These are phyloP conservation scores for Phlebiopsis gigantea DNA, from an alignment of 768 basidiomycete species.

Conservation along the genomic window DNA sequence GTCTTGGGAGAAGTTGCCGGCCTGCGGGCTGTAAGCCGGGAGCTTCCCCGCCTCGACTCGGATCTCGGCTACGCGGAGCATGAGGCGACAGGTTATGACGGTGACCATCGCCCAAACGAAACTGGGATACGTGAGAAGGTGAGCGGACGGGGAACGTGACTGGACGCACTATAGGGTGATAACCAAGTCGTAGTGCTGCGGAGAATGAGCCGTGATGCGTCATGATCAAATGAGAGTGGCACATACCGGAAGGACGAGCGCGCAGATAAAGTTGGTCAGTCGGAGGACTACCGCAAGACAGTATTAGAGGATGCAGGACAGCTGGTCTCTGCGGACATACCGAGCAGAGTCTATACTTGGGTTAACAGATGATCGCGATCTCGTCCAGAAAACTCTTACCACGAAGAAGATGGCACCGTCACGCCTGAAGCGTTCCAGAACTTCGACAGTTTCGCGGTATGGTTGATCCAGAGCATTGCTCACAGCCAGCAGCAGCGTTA, in stretches of 20 bases:
- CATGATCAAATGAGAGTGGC: too few species aligned
- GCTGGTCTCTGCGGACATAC: background rate
- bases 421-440: background rate
- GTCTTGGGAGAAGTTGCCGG: background rate
- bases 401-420: slow-evolving; percentile 12
- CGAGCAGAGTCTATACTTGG: background rate
- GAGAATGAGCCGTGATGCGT: too few species aligned
- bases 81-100: slow-evolving; percentile 2
- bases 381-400: background rate
- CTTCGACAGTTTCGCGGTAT: background rate
- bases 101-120: slow-evolving; percentile 5
- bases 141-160: background rate
- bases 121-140: background rate
- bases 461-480: slow-evolving; percentile 9
- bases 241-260: slow-evolving; percentile 5
- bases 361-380: background rate
- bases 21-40: background rate
- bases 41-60: background rate
- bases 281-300: background rate
- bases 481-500: background rate
- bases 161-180: background rate
- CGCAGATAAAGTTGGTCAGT: slow-evolving; percentile 1
- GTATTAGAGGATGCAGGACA: background rate
- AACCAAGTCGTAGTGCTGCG: background rate
- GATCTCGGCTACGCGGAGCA: slow-evolving; percentile 2